A percentile compares a stretch with the other conserved stretches of the same genome.
Evolutionary conservation across 768 basidiomycete genomes (phyloP).

Genomic region (Trametes villosa): DNA sequence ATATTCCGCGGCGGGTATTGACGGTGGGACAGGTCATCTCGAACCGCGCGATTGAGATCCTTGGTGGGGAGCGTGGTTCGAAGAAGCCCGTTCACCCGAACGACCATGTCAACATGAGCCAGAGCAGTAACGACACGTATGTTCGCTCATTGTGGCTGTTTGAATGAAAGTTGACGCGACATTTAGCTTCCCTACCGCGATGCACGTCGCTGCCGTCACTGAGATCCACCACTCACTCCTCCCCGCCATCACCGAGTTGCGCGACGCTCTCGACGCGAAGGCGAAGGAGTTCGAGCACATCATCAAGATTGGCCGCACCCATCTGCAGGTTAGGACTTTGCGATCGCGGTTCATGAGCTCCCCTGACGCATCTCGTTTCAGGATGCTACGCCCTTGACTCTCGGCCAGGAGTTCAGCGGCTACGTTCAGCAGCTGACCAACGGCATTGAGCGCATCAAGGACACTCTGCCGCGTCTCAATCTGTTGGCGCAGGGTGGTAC

Average conservation of each 20-base stretch:
- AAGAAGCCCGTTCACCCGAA: conserved; percentile 99
- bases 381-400: conserved; percentile 97
- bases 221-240: conserved; percentile 81
- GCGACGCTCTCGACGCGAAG: conserved; percentile 84
- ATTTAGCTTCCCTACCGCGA: conserved; percentile 93
- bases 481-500: conserved; percentile 97
- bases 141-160: conserved; percentile 34
- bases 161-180: background rate
- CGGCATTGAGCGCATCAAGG: conserved; percentile 84
- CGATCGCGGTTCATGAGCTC: background rate
- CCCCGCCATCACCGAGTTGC: conserved; percentile 84
- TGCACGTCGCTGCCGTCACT: conserved; percentile 96
- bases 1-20: background rate
- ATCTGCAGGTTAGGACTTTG: conserved; percentile 65
- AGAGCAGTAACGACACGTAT: conserved; percentile 98
- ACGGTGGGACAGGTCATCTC: conserved; percentile 77
- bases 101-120: conserved; percentile 99
- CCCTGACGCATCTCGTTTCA: conserved; percentile 35
- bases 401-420: conserved; percentile 98
- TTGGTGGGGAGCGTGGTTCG: conserved; percentile 93
- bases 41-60: conserved; percentile 95
- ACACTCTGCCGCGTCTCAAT: conserved; percentile 82
- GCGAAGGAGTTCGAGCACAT: conserved; percentile 84
- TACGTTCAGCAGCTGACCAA: conserved; percentile 95
- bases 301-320: conserved; percentile 98